Evolutionary conservation across 352 stramenopile genomes (phyloP).

Genomic region (Globisporangium viniferum): DNA sequence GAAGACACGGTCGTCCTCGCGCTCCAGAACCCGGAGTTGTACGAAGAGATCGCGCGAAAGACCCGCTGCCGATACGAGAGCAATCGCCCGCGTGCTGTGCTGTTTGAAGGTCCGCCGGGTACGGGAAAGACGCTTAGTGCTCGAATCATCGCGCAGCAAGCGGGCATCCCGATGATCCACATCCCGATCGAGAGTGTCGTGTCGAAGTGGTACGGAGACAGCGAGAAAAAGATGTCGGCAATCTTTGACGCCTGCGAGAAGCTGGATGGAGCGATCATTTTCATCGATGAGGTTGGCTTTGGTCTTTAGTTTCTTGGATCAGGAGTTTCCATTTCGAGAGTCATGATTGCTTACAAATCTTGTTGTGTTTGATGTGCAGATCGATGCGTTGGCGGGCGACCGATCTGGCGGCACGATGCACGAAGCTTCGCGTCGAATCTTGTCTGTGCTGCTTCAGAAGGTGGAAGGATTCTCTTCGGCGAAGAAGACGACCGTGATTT

Average conservation of each 20-base stretch:
- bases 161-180: constrained; percentile 91
- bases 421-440: constrained; percentile 88
- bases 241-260: constrained; percentile 94
- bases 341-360: neutral
- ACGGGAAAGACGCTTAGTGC: constrained; percentile 93
- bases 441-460: constrained; percentile 91
- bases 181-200: constrained; percentile 93
- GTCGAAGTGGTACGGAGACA: constrained; percentile 95
- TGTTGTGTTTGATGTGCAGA: constrained; percentile 31
- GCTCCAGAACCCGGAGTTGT: constrained; percentile 90
- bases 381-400: constrained; percentile 89
- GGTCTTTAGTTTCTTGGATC: neutral
- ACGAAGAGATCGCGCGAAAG: constrained; percentile 87
- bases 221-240: constrained; percentile 92
- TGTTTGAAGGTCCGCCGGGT: constrained; percentile 93
- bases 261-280: constrained; percentile 91
- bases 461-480: constrained; percentile 92
- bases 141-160: constrained; percentile 92
- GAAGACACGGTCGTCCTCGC: constrained; percentile 91
- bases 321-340: neutral
- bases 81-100: constrained; percentile 85
- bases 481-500: constrained; percentile 92
- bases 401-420: constrained; percentile 89
- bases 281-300: constrained; percentile 88
- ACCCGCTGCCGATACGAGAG: constrained; percentile 88